Base-by-base conservation (phyloP, 768 basidiomycete species). In the Tephrocybe rancida region DNA sequence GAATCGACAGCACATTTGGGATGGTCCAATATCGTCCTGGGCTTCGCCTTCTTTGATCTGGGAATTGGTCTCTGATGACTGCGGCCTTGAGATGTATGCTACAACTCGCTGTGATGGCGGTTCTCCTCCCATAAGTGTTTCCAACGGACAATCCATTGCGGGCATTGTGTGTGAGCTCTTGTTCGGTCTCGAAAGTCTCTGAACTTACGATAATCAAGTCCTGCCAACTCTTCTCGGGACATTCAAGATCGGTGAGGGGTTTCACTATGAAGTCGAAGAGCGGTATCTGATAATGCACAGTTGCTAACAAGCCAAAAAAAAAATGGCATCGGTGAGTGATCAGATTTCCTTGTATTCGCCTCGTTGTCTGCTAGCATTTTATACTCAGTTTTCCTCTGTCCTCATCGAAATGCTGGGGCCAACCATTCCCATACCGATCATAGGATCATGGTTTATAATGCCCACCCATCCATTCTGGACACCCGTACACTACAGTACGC, bases 281-380 rank as follows among this genome's bases (percentile, higher is more conserved):
- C n/a, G 14, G 55, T 37, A 52, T 13, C 19, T 22, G 5, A 26
- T n/a, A 30, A 49, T 16, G 11, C 4, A n/a, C 44, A 90, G 90
- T 92, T 11, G 77, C 87, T 38, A 91, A 93, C 73, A 93, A 91
- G 67, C 82, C 88, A 3, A 84, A 86, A 61, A n/a, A n/a, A n/a
- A 79, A 83, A 53, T 74, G 92, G 19, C 90, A 85, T 64, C 63
- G 77, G n/a, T 70, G 87, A 52, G 95, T 95, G 90, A 91, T 88
- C 61, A 34, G 44, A 41, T n/a, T 34, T 1, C 21, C 52, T 30
- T 34, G 14, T 7, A 18, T 30, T n/a, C 34, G 32, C 2, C 26
- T 26, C 44, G 26, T 16, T n/a, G 13, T 16, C 13, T 9, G 5
- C 21, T 56, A 24, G 3, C 44, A 48, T 24, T 29, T 13, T 44